A percentile compares a stretch with the other conserved stretches of the same genome.
phyloP scores from a whole-genome alignment of 441 rosid genomes.

The Flueggea neowawraea region DNA sequence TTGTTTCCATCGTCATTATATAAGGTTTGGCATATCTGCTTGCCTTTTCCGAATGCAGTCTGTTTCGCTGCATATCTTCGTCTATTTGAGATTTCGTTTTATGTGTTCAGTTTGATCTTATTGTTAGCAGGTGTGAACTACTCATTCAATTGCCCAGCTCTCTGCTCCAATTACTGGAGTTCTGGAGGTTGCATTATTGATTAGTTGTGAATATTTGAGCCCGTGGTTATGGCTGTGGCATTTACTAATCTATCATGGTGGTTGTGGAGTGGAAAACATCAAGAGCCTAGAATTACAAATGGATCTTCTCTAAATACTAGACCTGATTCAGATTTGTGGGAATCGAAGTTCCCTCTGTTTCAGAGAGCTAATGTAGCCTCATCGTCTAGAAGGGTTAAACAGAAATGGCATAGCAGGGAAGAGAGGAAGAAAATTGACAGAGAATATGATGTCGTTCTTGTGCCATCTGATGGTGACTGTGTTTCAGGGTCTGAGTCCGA shows the following conservation, averaged over 20 bases:
- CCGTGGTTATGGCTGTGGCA: slow-evolving; percentile 46
- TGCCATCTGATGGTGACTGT: slow-evolving; percentile 78
- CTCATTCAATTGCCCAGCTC: no score
- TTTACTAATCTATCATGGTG: slow-evolving; percentile 64
- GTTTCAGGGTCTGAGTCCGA: slow-evolving; percentile 79
- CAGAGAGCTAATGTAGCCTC: slow-evolving; percentile 33
- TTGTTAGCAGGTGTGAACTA: no score
- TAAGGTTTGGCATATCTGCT: no score
- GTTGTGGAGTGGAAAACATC: slow-evolving; percentile 60
- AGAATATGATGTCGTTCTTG: slow-evolving; percentile 72
- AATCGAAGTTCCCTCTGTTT: slow-evolving; percentile 54
- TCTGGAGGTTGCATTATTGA: neutral
- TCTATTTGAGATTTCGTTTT: no score
- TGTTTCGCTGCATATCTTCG: no score
- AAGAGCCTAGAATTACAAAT: slow-evolving; percentile 39
- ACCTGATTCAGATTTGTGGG: slow-evolving; percentile 47
- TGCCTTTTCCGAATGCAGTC: no score
- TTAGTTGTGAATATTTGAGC: neutral
- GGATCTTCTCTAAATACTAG: slow-evolving; percentile 37
- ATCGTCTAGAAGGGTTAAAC: slow-evolving; percentile 50
- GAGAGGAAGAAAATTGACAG: slow-evolving; percentile 63
- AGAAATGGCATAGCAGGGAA: slow-evolving; percentile 70
- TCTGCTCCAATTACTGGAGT: no score
- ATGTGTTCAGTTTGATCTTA: no score
- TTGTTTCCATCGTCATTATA: no score